Conservation (phyloP, 306 rosid genomes). For the Rosa chinensis region DNA sequence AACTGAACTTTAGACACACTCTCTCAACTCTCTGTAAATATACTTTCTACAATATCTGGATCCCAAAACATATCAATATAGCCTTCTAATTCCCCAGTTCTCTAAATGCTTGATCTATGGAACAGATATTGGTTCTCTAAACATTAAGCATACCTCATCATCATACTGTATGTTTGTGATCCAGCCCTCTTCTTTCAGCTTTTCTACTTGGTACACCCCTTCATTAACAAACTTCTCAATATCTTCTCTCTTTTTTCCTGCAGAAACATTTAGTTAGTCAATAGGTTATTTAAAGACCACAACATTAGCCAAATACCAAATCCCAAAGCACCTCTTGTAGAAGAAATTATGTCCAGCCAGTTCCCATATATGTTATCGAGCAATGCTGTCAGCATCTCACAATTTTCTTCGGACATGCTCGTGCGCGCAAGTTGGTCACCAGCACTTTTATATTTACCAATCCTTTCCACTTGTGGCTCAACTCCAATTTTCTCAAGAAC, state of each 20-base stretch:
- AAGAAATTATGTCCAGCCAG: constrained; percentile 87
- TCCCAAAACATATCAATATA: constrained; percentile 12
- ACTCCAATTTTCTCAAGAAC: constrained; percentile 81
- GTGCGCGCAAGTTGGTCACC: constrained; percentile 84
- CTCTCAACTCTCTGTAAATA: constrained; percentile 10
- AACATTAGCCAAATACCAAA: constrained; percentile 32
- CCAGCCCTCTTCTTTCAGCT: constrained; percentile 84
- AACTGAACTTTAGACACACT: constrained; percentile 4
- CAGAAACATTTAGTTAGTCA: constrained; percentile 27
- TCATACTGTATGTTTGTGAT: constrained; percentile 77
- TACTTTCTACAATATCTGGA: constrained; percentile 17
- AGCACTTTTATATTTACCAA: constrained; percentile 93
- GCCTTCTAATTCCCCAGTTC: constrained; percentile 7
- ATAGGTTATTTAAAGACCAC: constrained; percentile 21
- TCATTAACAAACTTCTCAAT: constrained; percentile 72
- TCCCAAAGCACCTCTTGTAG: constrained; percentile 63
- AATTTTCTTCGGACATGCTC: constrained; percentile 70
- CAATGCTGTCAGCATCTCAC: constrained; percentile 83
- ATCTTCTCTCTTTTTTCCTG: constrained; percentile 75
- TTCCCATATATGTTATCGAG: constrained; percentile 82
- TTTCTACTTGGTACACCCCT: constrained; percentile 83
- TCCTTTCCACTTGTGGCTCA: constrained; percentile 86
- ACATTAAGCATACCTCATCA: constrained; percentile 66
- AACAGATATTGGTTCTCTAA: constrained; percentile 11
- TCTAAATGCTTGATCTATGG: constrained; percentile 10